Evolutionary conservation across 164 flowering plant genomes (phyloP).

Genomic region (Euptelea pleiosperma): DNA sequence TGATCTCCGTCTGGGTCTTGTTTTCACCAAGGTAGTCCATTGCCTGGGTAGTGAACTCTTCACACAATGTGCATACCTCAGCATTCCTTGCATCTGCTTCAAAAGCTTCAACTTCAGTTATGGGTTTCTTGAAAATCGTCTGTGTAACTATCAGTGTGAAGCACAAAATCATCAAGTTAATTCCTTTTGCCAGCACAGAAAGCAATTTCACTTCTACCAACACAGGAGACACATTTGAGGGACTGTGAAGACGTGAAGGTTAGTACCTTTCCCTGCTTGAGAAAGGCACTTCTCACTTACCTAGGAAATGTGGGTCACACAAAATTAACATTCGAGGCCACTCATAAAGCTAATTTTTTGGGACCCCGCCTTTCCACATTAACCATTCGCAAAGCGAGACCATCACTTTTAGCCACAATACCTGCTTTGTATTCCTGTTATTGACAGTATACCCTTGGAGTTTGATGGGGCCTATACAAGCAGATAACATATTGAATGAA

Average conservation of each 20-base stretch:
- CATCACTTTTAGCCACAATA: no score
- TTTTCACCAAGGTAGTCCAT: slow-evolving; percentile 49
- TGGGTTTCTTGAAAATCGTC: slow-evolving; percentile 16
- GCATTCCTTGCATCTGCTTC: slow-evolving; percentile 27
- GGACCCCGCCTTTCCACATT: background rate
- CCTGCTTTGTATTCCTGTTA: no score
- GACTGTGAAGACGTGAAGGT: no score
- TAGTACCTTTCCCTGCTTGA: no score
- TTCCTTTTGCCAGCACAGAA: background rate
- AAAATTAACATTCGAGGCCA: no score
- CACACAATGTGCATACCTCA: slow-evolving; percentile 62
- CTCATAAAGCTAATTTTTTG: no score
- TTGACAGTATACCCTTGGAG: no score
- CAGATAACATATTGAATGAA: no score
- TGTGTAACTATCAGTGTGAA: slow-evolving; percentile 26
- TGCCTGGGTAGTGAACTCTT: slow-evolving; percentile 56
- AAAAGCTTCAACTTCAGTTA: slow-evolving; percentile 18
- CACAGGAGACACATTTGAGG: no score
- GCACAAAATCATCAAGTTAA: background rate
- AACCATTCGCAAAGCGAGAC: no score
- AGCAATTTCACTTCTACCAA: background rate
- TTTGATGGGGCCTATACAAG: no score
- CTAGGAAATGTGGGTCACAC: background rate
- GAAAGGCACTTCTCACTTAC: no score
- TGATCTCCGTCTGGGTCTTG: slow-evolving; percentile 65